Evolutionary conservation across 2,329 filamentous ascomycete genomes (phyloP), one percentile per base, ranked within the genome.

Genomic region (Penicillium concentricum): DNA sequence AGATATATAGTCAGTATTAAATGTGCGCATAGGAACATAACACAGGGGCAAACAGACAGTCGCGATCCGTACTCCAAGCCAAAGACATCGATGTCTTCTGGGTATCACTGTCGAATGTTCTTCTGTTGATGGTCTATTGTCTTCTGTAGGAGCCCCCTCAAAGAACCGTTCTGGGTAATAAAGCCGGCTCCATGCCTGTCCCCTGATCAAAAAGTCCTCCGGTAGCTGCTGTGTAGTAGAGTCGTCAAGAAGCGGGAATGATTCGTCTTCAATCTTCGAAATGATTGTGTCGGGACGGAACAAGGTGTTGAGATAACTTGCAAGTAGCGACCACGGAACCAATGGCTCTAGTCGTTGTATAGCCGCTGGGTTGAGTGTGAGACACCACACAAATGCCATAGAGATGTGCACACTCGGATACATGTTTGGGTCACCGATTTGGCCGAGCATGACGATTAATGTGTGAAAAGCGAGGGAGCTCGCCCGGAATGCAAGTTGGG

Each of bases 161-260:
- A 87, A 86, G 73, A 83, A 86, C 4, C 72, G 69, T 1, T 74
- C 59, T 0, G 81, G 80, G 57, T 81, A 83, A 51, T 77, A 79
- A 0, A 64, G 42, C 57, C 80, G 74, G 49, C 77, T 79, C 79
- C 82, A 85, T 24, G 82, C 67, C 55, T 82, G 75, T 1, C 84
- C 85, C 24, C 83, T 78, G 8, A 86, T 79, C 1, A 79, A 65
- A 60, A 82, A 86, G 60, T 87, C 85, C 60, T 87, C 85, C 0
- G 82, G 79, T 1, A 87, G 64, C 48, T 84, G 82, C 10, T 75
- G 66, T 6, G 70, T 71, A 18, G 75, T 72, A 3, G 63, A 72
- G 51, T 74, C 70, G n/a, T 76, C 72, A 34, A 70, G 63, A 35
- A 63, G 56, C 20, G 81, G 78, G 59, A 84, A 82, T 0, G 67